A percentile compares a stretch with the other conserved stretches of the same genome.
Conservation (phyloP, 257 asterid species). For the Eucommia ulmoides region DNA sequence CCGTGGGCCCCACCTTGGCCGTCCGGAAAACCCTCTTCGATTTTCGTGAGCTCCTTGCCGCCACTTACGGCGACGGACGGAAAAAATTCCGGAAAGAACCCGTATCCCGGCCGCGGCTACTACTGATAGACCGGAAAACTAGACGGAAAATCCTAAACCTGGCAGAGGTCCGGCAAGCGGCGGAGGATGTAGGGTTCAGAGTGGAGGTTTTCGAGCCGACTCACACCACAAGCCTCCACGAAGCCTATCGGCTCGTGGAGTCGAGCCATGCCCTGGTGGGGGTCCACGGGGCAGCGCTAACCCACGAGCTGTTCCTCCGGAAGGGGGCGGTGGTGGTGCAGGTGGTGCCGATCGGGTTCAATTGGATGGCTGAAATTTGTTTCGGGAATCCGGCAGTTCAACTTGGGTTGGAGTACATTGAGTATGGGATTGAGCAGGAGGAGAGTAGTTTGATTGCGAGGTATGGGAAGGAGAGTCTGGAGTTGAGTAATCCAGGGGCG, state of each 20-base stretch:
- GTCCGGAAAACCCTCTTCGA: constrained; percentile 4
- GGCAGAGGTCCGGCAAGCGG: not conserved
- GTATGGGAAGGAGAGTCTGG: not conserved
- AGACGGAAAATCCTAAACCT: not conserved
- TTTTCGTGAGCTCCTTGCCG: constrained; percentile 5
- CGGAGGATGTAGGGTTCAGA: not conserved
- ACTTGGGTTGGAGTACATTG: not conserved
- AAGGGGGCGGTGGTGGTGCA: not conserved
- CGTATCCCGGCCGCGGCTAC: not conserved
- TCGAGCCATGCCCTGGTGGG: not conserved
- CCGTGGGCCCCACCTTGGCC: constrained; percentile 5
- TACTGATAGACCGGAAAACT: not conserved
- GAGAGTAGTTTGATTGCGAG: not conserved
- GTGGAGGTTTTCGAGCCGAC: not conserved
- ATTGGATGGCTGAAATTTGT: not conserved
- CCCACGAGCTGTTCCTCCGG: not conserved
- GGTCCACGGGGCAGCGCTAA: not conserved
- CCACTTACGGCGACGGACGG: not conserved
- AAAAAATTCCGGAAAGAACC: not conserved
- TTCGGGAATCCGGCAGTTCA: not conserved
- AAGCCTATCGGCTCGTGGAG: not conserved
- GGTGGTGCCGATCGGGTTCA: constrained; percentile 1
- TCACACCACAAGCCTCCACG: not conserved
- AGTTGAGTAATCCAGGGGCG: not conserved
- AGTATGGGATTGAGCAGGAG: not conserved